Evolutionary conservation across 176 grass and related monocot genomes (phyloP).

Genomic region (Elymus sibiricus): DNA sequence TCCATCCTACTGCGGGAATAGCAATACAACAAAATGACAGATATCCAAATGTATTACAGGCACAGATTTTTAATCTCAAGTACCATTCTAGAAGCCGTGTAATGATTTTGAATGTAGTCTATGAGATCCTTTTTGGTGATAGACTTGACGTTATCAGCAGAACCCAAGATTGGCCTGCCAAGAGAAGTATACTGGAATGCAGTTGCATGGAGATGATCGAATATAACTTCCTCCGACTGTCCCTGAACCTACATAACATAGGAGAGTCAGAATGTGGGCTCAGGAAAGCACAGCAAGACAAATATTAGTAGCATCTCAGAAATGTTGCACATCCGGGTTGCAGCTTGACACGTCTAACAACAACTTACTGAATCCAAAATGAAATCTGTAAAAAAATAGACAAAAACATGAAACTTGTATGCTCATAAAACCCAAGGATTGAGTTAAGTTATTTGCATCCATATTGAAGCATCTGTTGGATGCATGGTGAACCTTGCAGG

Average conservation of each 20-base stretch:
- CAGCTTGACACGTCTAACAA: not conserved
- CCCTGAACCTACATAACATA: conserved; percentile 65
- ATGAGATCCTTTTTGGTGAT: conserved; percentile 75
- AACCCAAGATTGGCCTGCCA: conserved; percentile 83
- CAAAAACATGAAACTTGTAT: not conserved
- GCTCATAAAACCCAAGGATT: not conserved
- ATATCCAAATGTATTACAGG: not conserved
- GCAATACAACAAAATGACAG: not conserved
- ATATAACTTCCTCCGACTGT: conserved; percentile 91
- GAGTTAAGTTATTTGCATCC: not conserved
- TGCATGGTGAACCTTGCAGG: not conserved
- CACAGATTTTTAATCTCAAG: conserved; percentile 17
- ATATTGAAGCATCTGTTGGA: not conserved
- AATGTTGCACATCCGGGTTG: not conserved
- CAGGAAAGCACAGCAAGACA: not conserved
- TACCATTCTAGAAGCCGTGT: conserved; percentile 96
- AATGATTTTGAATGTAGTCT: conserved; percentile 89
- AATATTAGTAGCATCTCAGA: not conserved
- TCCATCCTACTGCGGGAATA: not conserved
- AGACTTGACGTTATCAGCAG: conserved; percentile 73
- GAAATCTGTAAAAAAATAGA: not conserved
- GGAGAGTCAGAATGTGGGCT: conserved; percentile 18
- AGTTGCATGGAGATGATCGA: conserved; percentile 97
- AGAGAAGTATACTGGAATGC: conserved; percentile 97
- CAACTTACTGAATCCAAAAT: not conserved